Evolutionary conservation across 345 rosid species (phyloP).

Genomic region (Turritis glabra): DNA sequence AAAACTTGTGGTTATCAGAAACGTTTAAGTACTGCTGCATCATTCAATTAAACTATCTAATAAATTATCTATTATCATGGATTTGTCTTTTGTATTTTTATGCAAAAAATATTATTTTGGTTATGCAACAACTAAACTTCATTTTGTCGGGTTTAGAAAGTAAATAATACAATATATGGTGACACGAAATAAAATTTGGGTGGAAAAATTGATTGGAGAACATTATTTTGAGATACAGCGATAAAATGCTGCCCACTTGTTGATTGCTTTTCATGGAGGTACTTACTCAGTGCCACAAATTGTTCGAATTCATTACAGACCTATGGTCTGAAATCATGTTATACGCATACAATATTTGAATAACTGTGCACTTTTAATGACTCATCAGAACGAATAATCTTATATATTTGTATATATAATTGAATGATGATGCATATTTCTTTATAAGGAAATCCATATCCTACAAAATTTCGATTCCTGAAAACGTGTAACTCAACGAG

Average conservation of each 20-base stretch:
- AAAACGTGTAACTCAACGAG: not conserved
- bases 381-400: constrained; percentile 6
- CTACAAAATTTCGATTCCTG: not conserved
- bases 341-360: constrained; percentile 13
- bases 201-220: constrained; percentile 29
- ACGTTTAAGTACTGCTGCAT: not conserved
- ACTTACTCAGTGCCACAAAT: constrained; percentile 22
- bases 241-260: constrained; percentile 32
- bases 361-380: not conserved
- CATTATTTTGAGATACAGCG: constrained; percentile 21
- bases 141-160: no score
- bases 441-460: not conserved
- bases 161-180: not conserved
- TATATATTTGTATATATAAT: not conserved
- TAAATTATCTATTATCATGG: not conserved
- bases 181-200: not conserved
- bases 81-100: no score
- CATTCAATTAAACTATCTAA: not conserved
- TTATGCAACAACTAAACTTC: not conserved
- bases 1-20: not conserved
- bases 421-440: not conserved
- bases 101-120: not conserved
- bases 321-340: not conserved
- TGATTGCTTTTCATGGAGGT: constrained; percentile 28
- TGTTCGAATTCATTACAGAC: constrained; percentile 21